Evolutionary conservation across 108 stramenopile species (phyloP).

Genomic region (Tribonema minus): DNA sequence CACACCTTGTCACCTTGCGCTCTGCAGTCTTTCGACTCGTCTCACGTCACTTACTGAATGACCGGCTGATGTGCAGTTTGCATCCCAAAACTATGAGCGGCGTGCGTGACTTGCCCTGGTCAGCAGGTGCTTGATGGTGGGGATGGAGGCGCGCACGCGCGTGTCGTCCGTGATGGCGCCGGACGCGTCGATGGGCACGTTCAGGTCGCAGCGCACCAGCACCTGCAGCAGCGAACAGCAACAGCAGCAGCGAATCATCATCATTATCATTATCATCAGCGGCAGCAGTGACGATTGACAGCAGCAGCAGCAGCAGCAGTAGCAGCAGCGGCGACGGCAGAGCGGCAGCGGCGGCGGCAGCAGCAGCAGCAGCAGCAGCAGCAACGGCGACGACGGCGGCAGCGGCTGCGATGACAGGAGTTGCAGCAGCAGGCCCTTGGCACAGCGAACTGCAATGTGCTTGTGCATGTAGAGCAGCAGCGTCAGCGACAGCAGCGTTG

Average conservation of each 20-base stretch:
- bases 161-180: constrained; percentile 95
- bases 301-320: neutral
- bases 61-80: too few relatives aligned
- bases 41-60: too few relatives aligned
- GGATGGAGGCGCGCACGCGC: constrained; percentile 95
- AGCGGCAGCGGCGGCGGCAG: neutral
- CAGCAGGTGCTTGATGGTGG: constrained; percentile 95
- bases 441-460: too few relatives aligned
- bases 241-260: neutral
- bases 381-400: neutral
- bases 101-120: too few relatives aligned
- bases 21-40: too few relatives aligned
- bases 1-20: too few relatives aligned
- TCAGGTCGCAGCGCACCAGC: constrained; percentile 92
- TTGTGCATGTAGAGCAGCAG: too few relatives aligned
- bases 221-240: constrained; percentile 50
- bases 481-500: too few relatives aligned
- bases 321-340: neutral
- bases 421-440: too few relatives aligned
- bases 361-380: neutral
- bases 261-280: neutral
- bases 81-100: too few relatives aligned
- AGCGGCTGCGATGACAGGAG: too few relatives aligned
- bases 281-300: neutral
- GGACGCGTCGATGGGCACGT: constrained; percentile 91